Evolutionary conservation across 768 basidiomycete species (phyloP).

Genomic region (Rhizopogon vulgaris): DNA sequence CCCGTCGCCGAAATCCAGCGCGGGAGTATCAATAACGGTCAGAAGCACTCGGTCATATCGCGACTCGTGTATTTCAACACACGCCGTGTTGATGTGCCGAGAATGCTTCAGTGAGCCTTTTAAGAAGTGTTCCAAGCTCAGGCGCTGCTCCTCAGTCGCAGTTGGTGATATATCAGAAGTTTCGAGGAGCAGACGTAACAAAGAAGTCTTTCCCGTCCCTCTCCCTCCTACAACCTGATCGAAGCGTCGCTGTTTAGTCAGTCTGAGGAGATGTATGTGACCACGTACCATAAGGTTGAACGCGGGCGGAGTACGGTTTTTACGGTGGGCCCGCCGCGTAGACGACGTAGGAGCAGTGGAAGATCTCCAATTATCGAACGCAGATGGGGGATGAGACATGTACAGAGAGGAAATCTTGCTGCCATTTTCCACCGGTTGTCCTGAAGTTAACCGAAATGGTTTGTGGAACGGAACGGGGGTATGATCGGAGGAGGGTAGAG

Average conservation of each 20-base stretch:
- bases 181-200: constrained; percentile 73
- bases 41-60: constrained; percentile 73
- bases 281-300: constrained; percentile 78
- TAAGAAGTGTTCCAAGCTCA: constrained; percentile 59
- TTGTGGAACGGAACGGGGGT: constrained; percentile 74
- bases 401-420: constrained; percentile 65
- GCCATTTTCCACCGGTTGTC: constrained; percentile 31
- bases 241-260: constrained; percentile 4
- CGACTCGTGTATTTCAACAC: constrained; percentile 79
- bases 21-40: constrained; percentile 83
- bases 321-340: constrained; percentile 56
- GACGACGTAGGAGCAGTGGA: constrained; percentile 27
- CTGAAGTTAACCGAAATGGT: constrained; percentile 58
- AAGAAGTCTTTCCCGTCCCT: constrained; percentile 81
- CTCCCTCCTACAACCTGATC: constrained; percentile 70
- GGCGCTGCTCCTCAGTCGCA: constrained; percentile 70
- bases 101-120: constrained; percentile 57
- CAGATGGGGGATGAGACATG: constrained; percentile 54
- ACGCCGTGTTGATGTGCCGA: constrained; percentile 56
- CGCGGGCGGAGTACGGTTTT: constrained; percentile 61
- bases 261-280: not conserved
- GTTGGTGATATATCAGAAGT: constrained; percentile 78
- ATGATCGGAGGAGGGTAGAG: constrained; percentile 47
- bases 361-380: constrained; percentile 54
- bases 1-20: constrained; percentile 68